Base-by-base conservation (phyloP, 106 monocot species). In the Iris macrosiphon region DNA sequence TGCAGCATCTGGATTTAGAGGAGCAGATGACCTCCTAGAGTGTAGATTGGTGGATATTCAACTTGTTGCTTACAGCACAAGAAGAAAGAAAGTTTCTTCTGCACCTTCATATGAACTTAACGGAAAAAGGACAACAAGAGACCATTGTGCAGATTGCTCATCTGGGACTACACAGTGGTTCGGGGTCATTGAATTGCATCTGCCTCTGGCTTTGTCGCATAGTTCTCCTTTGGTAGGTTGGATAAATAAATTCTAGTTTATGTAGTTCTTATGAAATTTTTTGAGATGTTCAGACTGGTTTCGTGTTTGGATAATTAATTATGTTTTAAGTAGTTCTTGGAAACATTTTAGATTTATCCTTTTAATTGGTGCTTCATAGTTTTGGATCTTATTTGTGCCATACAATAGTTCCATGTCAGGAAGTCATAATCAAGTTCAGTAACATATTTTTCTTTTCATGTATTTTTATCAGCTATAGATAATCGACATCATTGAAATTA, bases 1-100 rank as follows among this genome's bases (percentile, higher is more conserved):
- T 80, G 90, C 83, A 69, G 72, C 60, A 62, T 98, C 83, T 78
- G 98, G 98, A 43, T 98, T 91, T 65, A 79, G 68, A 70, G 98
- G 98, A 59, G 62, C 80, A 26, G 98, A 87, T 78, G 85, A 81
- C 48, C 73, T 68, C 28, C 52, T 69, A 57, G 98, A 98, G 40
- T 69, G 37, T 19, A 80, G 72, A 78, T 72, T 83, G 46, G 49
- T 63, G 32, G 96, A 96, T 73, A 71, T 78, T 27, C 79, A 77
- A 73, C 54, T 60, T 63, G 49, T 67, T 39, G 63, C 75, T 41
- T 87, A 81, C 61, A 53, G 29, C 9, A 70, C 56, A 46, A 82
- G 72, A 75, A 57, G 26, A 21, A 87, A 74, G 47, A 80, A 35
- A 40, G 63, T 91, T 44, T 87, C 87, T 14, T 91, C 91, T 58